phyloP scores from a whole-genome alignment of 345 rosid species.

The Dimocarpus longan region DNA sequence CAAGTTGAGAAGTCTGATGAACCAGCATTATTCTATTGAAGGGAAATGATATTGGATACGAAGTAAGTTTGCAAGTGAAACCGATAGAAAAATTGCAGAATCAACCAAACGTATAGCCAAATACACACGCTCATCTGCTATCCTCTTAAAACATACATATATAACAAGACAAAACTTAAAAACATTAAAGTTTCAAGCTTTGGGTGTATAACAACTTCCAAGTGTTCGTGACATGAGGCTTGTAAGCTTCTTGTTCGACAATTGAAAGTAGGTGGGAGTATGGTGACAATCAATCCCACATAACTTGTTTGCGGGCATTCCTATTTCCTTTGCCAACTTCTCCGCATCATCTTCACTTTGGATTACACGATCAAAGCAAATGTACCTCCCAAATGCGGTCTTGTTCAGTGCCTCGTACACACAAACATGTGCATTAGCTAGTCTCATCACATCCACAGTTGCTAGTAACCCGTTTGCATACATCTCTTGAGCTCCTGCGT shows the following conservation, averaged over 20 bases:
- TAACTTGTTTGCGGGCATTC: slow-evolving; percentile 52
- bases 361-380: slow-evolving; percentile 67
- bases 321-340: slow-evolving; percentile 51
- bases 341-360: slow-evolving; percentile 43
- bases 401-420: slow-evolving; percentile 61
- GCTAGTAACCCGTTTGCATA: slow-evolving; percentile 56
- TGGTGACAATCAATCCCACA: slow-evolving; percentile 29
- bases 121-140: background rate
- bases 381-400: slow-evolving; percentile 65
- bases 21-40: background rate
- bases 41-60: background rate
- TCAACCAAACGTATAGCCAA: background rate
- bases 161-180: background rate
- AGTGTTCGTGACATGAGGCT: slow-evolving; percentile 55
- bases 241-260: slow-evolving; percentile 59
- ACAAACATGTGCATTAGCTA: slow-evolving; percentile 69
- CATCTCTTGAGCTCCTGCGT: slow-evolving; percentile 69
- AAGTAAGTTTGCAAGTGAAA: background rate
- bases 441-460: slow-evolving; percentile 54
- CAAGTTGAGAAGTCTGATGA: background rate
- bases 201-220: slow-evolving; percentile 38
- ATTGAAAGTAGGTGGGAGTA: slow-evolving; percentile 12
- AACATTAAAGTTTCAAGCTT: background rate
- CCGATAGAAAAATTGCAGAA: too few relatives aligned
- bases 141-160: background rate